These are phyloP conservation scores for Thecamonas trahens DNA, from an alignment of 78 protist genomes.

Conservation along the genomic window DNA sequence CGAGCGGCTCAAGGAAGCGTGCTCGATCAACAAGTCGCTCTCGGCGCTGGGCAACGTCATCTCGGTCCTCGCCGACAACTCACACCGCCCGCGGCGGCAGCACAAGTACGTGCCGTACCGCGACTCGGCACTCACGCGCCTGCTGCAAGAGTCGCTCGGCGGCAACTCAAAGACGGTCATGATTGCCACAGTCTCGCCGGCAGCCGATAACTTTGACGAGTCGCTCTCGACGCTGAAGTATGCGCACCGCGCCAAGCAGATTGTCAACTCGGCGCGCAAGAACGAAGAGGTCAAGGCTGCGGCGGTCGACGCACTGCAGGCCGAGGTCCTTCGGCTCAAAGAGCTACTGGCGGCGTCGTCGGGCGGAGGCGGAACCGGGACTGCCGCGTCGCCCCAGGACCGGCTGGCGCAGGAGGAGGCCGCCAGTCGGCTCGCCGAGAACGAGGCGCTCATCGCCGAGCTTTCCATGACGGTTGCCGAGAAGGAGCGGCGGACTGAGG, in stretches of 20 bases:
- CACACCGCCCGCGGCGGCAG: not conserved
- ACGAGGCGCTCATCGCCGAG: too few relatives aligned
- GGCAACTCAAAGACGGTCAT: constrained; percentile 65
- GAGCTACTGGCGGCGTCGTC: not conserved
- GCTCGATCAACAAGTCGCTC: constrained; percentile 67
- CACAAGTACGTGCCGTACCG: constrained; percentile 82
- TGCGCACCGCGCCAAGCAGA: constrained; percentile 81
- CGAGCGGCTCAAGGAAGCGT: constrained; percentile 61
- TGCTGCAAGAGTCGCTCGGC: constrained; percentile 49
- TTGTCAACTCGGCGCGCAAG: constrained; percentile 61
- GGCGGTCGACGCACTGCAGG: constrained; percentile 36
- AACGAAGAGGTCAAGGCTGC: constrained; percentile 69
- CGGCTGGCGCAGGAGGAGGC: too few relatives aligned
- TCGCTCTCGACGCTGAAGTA: constrained; percentile 86
- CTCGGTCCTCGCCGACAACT: constrained; percentile 56
- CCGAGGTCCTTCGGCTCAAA: constrained; percentile 16
- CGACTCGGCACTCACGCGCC: constrained; percentile 81
- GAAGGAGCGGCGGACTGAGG: not conserved
- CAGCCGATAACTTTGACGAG: constrained; percentile 66
- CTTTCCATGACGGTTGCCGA: too few relatives aligned
- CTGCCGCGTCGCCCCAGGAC: not conserved
- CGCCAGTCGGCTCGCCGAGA: too few relatives aligned
- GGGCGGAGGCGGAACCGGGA: not conserved
- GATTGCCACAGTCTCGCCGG: constrained; percentile 67
- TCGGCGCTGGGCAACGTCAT: constrained; percentile 76